These are phyloP conservation scores for Graphium sp. DNA, from an alignment of 2,329 filamentous ascomycete genomes.

Conservation along the genomic window DNA sequence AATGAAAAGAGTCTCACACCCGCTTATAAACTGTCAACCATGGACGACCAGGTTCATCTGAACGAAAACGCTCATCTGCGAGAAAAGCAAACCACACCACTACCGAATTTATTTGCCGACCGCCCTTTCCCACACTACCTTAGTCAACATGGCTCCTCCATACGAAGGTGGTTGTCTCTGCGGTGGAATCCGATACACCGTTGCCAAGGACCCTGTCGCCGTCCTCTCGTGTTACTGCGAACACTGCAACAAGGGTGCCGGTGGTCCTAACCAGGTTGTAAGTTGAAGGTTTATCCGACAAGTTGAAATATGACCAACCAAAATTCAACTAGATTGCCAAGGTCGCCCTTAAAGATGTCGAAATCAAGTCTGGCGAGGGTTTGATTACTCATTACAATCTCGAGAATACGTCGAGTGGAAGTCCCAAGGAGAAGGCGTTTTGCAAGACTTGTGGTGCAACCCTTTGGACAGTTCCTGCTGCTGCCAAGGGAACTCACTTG, in stretches of 20 bases:
- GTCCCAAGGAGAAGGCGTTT: constrained; percentile 11
- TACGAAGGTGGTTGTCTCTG: constrained; percentile 7
- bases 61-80: not conserved
- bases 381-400: constrained; percentile 8
- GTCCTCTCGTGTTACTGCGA: constrained; percentile 8
- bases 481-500: constrained; percentile 9
- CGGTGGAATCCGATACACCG: constrained; percentile 5
- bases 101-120: no score
- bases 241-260: constrained; percentile 7
- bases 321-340: constrained; percentile 15
- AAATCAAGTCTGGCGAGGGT: constrained; percentile 1
- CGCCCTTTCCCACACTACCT: no score
- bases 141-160: constrained; percentile 5
- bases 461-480: constrained; percentile 11
- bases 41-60: not conserved
- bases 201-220: constrained; percentile 4
- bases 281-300: constrained; percentile 1
- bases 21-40: not conserved
- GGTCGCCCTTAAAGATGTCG: constrained; percentile 7
- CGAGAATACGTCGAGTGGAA: constrained; percentile 10
- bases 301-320: no score
- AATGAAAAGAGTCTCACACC: not conserved
- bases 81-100: not conserved
- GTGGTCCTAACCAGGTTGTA: constrained; percentile 6
- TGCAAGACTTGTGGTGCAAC: constrained; percentile 11